phyloP scores from a whole-genome alignment of 1,139 yeast species.

The Nematodospora anomalae region DNA sequence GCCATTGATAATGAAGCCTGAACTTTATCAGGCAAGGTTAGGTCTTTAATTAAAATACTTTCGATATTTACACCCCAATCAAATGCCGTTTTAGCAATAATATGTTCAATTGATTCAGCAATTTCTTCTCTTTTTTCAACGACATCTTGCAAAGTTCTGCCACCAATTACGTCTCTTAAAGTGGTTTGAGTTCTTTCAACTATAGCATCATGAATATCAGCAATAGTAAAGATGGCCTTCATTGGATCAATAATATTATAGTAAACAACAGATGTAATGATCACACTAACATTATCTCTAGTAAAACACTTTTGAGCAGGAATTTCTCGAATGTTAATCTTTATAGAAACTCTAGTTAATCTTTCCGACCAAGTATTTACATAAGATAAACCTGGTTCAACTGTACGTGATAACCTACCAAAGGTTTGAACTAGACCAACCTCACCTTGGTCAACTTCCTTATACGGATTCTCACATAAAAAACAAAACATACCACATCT shows the following conservation, averaged over 20 bases:
- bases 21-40: constrained; percentile 56
- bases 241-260: constrained; percentile 71
- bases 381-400: constrained; percentile 68
- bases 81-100: constrained; percentile 62
- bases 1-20: constrained; percentile 69
- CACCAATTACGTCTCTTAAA: constrained; percentile 70
- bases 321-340: constrained; percentile 62
- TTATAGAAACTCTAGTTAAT: constrained; percentile 52
- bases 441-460: constrained; percentile 63
- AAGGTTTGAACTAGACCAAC: constrained; percentile 70
- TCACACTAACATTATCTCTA: constrained; percentile 64
- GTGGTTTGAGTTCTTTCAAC: constrained; percentile 75
- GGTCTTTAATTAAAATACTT: constrained; percentile 68
- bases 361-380: constrained; percentile 67
- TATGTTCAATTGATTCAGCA: constrained; percentile 62
- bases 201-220: constrained; percentile 58
- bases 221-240: constrained; percentile 61
- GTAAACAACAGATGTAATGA: constrained; percentile 65
- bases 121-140: constrained; percentile 75
- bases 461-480: constrained; percentile 61
- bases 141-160: constrained; percentile 67
- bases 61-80: constrained; percentile 77
- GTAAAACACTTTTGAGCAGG: constrained; percentile 72
- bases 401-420: constrained; percentile 66
- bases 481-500: constrained; percentile 61